phyloP scores from a whole-genome alignment of 805 yeast genomes.

The Yarrowia yakushimensis region DNA sequence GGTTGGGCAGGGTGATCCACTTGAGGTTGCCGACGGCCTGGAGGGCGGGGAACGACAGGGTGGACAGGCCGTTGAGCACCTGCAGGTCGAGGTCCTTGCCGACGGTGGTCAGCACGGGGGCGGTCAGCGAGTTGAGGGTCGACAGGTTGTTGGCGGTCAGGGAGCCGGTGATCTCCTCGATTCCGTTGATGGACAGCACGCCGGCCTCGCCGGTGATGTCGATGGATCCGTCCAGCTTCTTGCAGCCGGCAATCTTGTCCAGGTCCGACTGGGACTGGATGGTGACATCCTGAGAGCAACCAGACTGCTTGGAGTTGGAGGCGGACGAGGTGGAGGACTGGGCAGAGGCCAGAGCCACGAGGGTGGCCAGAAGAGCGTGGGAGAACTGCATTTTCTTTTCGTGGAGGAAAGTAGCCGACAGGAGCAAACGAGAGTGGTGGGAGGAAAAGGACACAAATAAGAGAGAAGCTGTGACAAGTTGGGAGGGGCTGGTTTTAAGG shows the following conservation, averaged over 20 bases:
- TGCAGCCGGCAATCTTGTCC: constrained; percentile 69
- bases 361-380: constrained; percentile 21
- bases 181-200: constrained; percentile 57
- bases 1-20: constrained; percentile 84
- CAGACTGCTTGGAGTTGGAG: constrained; percentile 39
- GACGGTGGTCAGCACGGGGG: constrained; percentile 73
- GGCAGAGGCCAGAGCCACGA: constrained; percentile 25
- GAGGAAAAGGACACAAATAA: constrained; percentile 18
- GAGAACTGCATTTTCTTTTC: constrained; percentile 18
- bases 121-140: constrained; percentile 59
- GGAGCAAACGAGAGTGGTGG: constrained; percentile 23
- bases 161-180: constrained; percentile 74
- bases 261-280: constrained; percentile 79
- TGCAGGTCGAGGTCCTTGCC: constrained; percentile 64
- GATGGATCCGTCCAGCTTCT: constrained; percentile 76
- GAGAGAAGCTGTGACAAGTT: constrained; percentile 5
- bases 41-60: constrained; percentile 73
- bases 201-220: constrained; percentile 63
- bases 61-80: constrained; percentile 60
- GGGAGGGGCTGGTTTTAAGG: constrained; percentile 18
- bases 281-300: constrained; percentile 48
- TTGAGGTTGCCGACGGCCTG: constrained; percentile 70
- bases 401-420: neutral
- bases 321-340: constrained; percentile 46
- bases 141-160: constrained; percentile 65